Evolutionary conservation across 768 basidiomycete species (phyloP), one percentile per base, ranked within the genome.

Genomic region (Rhodotorula babjevae): DNA sequence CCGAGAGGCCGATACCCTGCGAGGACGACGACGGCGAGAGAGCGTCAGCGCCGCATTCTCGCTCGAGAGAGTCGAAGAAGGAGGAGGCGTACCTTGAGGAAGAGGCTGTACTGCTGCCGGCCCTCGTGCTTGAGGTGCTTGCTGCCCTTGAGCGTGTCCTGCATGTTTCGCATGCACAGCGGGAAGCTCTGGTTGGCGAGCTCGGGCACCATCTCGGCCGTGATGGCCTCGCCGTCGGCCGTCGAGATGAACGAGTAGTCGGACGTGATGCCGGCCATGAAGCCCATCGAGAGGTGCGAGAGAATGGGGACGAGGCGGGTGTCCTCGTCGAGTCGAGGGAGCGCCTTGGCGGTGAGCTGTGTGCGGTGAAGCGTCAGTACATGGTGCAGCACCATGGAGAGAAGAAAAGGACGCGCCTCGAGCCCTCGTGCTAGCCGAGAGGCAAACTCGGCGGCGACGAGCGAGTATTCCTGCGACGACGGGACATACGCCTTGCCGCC

Each of bases 261-360:
- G 4, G 91, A 90, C 3, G 91, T 86, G 52, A 95, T 87, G 36
- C 96, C 96, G 2, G 91, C 89, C 31, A 93, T 83, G 86, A 98
- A 97, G 61, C 93, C 94, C 80, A 91, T 88, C 6, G 93, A 94
- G 21, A 99, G 85, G 80, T 96, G 93, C 71, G 89, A 86, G 23
- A 99, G 86, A 65, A 99, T 87, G 29, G 94, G 94, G 10, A 92
- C 81, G 18, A 99, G 82, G 40, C 96, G 90, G 27, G 89, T 90
- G 79, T 98, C 96, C 81, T 97, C 95, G 77, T 98, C 94, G 70
- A 99, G 84, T 25, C 92, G 87, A 5, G 94, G 93, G 12, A 98
- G 85, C 33, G 88, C 86, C 79, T 89, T 90, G 8, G 93, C 88
- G 12, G 94, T 97, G 66, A 86, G 79, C 93, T 98, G 76, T 52